Conservation (phyloP, 2,329 filamentous ascomycete genomes). For the Didymella pinodella region DNA sequence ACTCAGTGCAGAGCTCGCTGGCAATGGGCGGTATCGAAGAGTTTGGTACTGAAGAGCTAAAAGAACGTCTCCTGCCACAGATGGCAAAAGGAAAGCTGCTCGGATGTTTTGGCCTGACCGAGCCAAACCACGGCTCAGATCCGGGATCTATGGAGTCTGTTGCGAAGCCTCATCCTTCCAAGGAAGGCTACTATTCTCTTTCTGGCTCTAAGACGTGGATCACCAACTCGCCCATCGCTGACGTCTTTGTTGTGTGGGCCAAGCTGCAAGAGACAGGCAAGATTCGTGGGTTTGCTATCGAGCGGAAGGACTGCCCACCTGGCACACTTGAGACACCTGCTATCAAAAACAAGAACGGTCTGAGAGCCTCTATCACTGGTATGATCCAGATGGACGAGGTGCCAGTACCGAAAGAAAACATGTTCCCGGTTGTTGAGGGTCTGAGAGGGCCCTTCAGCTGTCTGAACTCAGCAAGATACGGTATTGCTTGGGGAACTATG, state of each 20-base stretch:
- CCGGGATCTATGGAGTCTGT: conserved; percentile 89
- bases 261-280: conserved; percentile 91
- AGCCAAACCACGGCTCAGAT: conserved; percentile 92
- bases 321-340: conserved; percentile 90
- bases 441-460: conserved; percentile 90
- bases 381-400: conserved; percentile 97
- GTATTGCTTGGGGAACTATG: conserved; percentile 92
- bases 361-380: conserved; percentile 91
- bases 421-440: conserved; percentile 91
- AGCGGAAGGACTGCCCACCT: conserved; percentile 82
- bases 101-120: conserved; percentile 88
- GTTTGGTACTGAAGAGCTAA: conserved; percentile 85
- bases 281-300: conserved; percentile 91
- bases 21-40: conserved; percentile 92
- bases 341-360: conserved; percentile 94
- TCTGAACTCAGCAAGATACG: conserved; percentile 90
- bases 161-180: conserved; percentile 83
- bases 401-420: conserved; percentile 87
- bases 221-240: conserved; percentile 89
- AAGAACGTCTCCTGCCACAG: conserved; percentile 79
- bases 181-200: conserved; percentile 80
- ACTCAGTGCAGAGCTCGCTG: conserved; percentile 93
- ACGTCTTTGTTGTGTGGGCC: conserved; percentile 88
- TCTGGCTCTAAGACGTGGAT: conserved; percentile 94
- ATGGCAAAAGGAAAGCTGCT: conserved; percentile 84